A percentile compares a stretch with the other conserved stretches of the same genome.
Evolutionary conservation across 2,329 filamentous ascomycete genomes (phyloP).

Genomic region (Elsinoe australis): DNA sequence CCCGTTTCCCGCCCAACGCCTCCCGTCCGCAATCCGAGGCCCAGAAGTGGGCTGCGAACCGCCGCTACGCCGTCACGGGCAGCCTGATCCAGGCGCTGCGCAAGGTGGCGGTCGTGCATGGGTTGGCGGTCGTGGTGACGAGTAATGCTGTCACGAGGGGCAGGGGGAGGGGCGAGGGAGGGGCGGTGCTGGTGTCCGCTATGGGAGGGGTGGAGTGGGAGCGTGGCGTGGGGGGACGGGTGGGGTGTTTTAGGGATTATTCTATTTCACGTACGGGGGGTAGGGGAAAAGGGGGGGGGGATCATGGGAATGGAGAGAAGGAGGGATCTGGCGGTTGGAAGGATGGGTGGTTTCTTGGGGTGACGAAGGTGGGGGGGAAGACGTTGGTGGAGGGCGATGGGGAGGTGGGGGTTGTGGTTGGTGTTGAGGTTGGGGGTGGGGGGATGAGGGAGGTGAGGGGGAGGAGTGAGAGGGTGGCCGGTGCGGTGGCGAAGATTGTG

Average conservation of each 20-base stretch:
- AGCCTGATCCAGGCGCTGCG: conserved; percentile 54
- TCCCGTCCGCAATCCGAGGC: conserved; percentile 42
- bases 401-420: conserved; percentile 43
- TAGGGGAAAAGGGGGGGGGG: conserved; percentile 26
- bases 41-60: conserved; percentile 42
- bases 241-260: conserved; percentile 73
- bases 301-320: conserved; percentile 22
- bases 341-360: conserved; percentile 31
- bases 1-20: conserved; percentile 55
- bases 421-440: conserved; percentile 40
- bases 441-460: conserved; percentile 29
- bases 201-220: conserved; percentile 76
- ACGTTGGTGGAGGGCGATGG: conserved; percentile 37
- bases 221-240: conserved; percentile 60
- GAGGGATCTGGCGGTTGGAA: conserved; percentile 25
- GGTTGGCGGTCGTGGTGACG: conserved; percentile 66
- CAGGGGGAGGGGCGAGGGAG: conserved; percentile 45
- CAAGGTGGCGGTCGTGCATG: conserved; percentile 64
- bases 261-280: too few relatives aligned
- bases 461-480: background rate
- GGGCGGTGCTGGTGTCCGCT: conserved; percentile 67
- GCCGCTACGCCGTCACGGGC: conserved; percentile 56
- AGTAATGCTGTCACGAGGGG: conserved; percentile 80
- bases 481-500: background rate
- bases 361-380: conserved; percentile 40